Base-by-base conservation (phyloP, 805 yeast species). In the Kluyveromyces starmeri region DNA sequence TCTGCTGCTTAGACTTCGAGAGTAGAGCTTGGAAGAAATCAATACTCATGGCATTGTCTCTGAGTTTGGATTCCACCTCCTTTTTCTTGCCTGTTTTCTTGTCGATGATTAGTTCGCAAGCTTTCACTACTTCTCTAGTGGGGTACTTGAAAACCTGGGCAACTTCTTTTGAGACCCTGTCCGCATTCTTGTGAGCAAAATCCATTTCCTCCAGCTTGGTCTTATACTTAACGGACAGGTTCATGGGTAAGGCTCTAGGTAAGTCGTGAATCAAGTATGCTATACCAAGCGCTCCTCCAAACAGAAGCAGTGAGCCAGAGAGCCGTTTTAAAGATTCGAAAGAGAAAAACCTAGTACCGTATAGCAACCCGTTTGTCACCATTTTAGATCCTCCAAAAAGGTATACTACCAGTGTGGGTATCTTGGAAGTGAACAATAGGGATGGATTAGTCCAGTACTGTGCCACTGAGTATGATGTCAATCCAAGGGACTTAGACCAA, bases 181-280 rank as follows among this genome's bases (percentile, higher is more conserved):
- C 71, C 1, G 95, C 76, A 53, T 88, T 89, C 28, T 66, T 48
- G 46, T 82, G 92, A 9, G 83, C 76, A 48, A 86, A 92, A 40
- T 88, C 96, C 45, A 76, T 58, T 11, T 70, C 72, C 27, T 66
- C 65, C 21, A 92, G 64, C 48, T 79, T 81, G 5, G 51, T 51
- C 42, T 71, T 72, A 44, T 89, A 71, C 56, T 82, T 84, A 31
- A 69, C 65, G 0, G 92, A 85, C 39, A 85, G 70, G 38, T 86
- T 86, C 44, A 85, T 67, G 13, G 95, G 94, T 47, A 84, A 75
- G 0, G 96, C 95, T 47, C 80, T 73, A 2, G 96, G 96, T 10
- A 94, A 74, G 55, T 92, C 97, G 39, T 68, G 65, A 13, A 85
- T 62, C 38, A 86, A 53, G 48, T 83, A 85, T 26, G 75, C 73